Evolutionary conservation across 192 early-diverging fungal species (phyloP), one percentile per base, ranked within the genome.

Genomic region (Rhizophagus clarus): DNA sequence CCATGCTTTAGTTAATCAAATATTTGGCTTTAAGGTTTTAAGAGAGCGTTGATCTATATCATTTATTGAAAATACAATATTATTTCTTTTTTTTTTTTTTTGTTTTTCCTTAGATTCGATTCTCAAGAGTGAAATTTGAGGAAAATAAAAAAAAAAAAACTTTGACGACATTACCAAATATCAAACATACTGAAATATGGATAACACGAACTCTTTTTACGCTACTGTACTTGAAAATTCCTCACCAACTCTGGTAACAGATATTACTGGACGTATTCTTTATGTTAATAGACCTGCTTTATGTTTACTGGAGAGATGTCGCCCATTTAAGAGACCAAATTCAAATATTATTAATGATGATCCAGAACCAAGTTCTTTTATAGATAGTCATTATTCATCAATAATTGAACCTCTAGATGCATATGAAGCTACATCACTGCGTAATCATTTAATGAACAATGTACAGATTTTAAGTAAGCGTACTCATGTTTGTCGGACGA

Each of bases 371-470:
- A 29, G 26, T 17, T 15, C 29, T 66, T 66, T 26, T 66, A 66
- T 15, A 66, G 9, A 22, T 29, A 29, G 29, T 29, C 63, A 66
- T 66, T 66, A 66, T 66, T 29, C 63, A 31, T 66, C 63, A 29
- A 15, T 66, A 66, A 14, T 66, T 66, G 63, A 66, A 31, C 63
- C 63, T 66, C 15, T 66, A 66, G 63, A 66, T 66, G 17, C 26
- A 5, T 66, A 66, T 8, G 63, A 66, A 28, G 63, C 9, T 29
- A 26, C 63, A 15, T 66, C 63, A 66, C 15, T 66, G 14, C 63
- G 29, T 66, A 66, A 66, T 66, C 63, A 66, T 66, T 29, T 66
- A 6, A 66, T 66, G 29, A 28, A 66, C 63, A 66, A 66, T 66
- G 28, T 66, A 29, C 63, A 31, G 24, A 26, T 28, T 15, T 29